A percentile compares a stretch with the other conserved stretches of the same genome.
These are phyloP conservation scores for Globomyces sp. DNA, from an alignment of 371 early-diverging fungal species.

Conservation along the genomic window DNA sequence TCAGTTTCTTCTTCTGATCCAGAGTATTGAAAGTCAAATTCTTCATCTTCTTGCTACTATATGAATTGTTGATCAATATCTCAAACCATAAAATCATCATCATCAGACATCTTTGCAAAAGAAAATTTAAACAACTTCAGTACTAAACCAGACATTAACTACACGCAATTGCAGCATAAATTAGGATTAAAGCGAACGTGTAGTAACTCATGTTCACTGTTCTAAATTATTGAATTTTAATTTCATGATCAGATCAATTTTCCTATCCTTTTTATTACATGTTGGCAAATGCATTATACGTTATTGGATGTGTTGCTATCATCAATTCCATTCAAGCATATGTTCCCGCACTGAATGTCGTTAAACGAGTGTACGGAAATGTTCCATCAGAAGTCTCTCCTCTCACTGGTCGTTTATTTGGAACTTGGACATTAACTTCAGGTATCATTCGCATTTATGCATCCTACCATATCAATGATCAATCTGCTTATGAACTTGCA, in stretches of 20 bases:
- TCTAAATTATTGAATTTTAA: background rate
- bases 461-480: slow-evolving; percentile 70
- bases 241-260: background rate
- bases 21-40: slow-evolving; percentile 91
- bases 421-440: slow-evolving; percentile 74
- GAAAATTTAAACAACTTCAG: background rate
- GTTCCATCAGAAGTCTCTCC: slow-evolving; percentile 58
- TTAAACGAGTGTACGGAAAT: slow-evolving; percentile 63
- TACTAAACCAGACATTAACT: background rate
- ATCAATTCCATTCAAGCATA: slow-evolving; percentile 76
- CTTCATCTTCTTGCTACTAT: slow-evolving; percentile 71
- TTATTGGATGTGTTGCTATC: slow-evolving; percentile 67
- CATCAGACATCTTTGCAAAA: background rate
- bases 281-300: slow-evolving; percentile 5
- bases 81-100: slow-evolving; percentile 10
- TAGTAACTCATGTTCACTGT: slow-evolving; percentile 13
- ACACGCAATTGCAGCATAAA: slow-evolving; percentile 8
- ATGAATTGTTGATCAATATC: background rate
- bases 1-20: slow-evolving; percentile 80
- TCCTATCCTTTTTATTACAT: background rate
- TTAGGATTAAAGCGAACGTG: slow-evolving; percentile 7
- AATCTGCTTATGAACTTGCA: slow-evolving; percentile 67
- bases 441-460: slow-evolving; percentile 73
- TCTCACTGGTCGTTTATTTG: slow-evolving; percentile 71
- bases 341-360: slow-evolving; percentile 59